Evolutionary conservation across 176 grass and related monocot genomes (phyloP).

Genomic region (Zea luxurians): DNA sequence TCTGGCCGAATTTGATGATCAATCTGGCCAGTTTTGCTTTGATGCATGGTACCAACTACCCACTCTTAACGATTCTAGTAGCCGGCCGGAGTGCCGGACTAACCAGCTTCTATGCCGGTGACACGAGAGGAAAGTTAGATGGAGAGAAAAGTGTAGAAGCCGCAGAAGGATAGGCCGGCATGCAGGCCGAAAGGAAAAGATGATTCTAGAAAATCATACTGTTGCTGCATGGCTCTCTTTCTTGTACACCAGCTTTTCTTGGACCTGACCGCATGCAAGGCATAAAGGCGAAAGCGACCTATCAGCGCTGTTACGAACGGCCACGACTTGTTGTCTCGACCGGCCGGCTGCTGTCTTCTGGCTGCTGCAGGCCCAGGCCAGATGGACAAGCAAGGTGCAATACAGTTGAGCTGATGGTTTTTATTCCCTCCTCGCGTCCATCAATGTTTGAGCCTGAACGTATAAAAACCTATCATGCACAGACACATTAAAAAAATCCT

Average conservation of each 20-base stretch:
- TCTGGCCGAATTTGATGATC: too few relatives aligned
- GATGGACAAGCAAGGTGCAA: not conserved
- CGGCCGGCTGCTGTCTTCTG: not conserved
- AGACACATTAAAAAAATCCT: too few relatives aligned
- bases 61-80: too few relatives aligned
- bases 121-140: not conserved
- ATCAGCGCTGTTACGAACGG: conserved; percentile 43
- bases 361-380: not conserved
- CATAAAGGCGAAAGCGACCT: conserved; percentile 51
- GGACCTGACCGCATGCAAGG: conserved; percentile 40
- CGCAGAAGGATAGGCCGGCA: not conserved
- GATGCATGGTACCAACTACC: too few relatives aligned
- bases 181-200: not conserved
- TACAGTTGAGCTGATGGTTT: not conserved
- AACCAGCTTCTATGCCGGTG: too few relatives aligned
- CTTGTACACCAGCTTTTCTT: conserved; percentile 43
- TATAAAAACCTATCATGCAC: not conserved
- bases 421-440: not conserved
- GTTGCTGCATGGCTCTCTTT: conserved; percentile 19
- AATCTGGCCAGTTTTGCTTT: too few relatives aligned
- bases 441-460: not conserved
- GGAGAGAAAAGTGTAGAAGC: not conserved
- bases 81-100: too few relatives aligned
- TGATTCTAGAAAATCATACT: not conserved
- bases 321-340: conserved; percentile 32